phyloP scores from a whole-genome alignment of 257 asterid genomes.

The Solanum etuberosum region DNA sequence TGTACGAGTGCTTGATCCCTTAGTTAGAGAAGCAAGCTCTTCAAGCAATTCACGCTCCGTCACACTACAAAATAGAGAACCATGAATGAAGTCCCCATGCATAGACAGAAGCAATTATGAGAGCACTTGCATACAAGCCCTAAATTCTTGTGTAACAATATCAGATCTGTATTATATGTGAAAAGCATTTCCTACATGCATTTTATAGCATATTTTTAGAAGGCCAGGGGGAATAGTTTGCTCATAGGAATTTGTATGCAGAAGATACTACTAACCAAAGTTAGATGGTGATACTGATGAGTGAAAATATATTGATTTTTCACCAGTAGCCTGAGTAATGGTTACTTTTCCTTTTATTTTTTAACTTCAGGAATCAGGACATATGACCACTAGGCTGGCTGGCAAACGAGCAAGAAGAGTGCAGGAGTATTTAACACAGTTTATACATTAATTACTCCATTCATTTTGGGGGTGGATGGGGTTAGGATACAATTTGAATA shows the following conservation, averaged over 20 bases:
- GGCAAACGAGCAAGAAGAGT: background rate
- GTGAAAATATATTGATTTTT: background rate
- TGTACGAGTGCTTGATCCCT: constrained; percentile 40
- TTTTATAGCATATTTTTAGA: background rate
- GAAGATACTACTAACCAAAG: background rate
- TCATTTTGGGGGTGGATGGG: background rate
- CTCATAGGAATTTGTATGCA: background rate
- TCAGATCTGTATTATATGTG: background rate
- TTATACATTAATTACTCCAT: background rate
- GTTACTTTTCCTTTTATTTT: background rate
- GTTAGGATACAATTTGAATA: background rate
- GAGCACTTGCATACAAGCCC: background rate
- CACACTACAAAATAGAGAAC: constrained; percentile 28
- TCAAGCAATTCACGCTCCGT: constrained; percentile 82
- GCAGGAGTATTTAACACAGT: background rate
- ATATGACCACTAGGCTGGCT: background rate
- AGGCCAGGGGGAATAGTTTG: background rate
- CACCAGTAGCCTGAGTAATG: background rate
- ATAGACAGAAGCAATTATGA: background rate
- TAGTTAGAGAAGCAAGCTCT: constrained; percentile 69
- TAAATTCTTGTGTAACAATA: background rate
- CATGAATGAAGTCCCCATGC: background rate
- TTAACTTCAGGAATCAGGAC: background rate
- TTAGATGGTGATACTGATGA: background rate
- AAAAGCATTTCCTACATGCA: background rate